Base-by-base conservation (phyloP, 1,139 yeast species). In the Pichia sp. region DNA sequence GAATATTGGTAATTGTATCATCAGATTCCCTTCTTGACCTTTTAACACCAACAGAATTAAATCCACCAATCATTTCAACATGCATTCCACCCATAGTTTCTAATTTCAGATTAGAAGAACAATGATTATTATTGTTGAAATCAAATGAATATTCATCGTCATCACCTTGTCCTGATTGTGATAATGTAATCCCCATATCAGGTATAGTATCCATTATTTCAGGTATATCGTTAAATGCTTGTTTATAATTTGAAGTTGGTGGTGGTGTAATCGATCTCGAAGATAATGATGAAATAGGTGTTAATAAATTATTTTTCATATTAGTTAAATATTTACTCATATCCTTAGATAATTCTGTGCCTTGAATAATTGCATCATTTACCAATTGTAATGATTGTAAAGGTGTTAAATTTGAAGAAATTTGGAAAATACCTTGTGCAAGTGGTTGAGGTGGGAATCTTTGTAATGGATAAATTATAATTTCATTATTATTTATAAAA, bases 101-200 rank as follows among this genome's bases (percentile, higher is more conserved):
- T 10, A 44, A 4, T 37, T 28, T 30, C 18, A 35, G 3, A 7
- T 28, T 27, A 5, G 36, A 34, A 34, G 11, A 29, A 18, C 39
- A n/a, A 27, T 38, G 32, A 3, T 30, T 26, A 30, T 34, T 31
- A 29, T 33, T 33, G n/a, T 43, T 18, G 18, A 18, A 18, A 18
- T 18, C 18, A 18, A 18, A 46, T 18, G 40, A 27, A 31, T 41
- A 44, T 35, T 49, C 49, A 28, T 54, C 60, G 37, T 57, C 60
- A 43, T 57, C 60, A 2, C 52, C 61, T 18, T 57, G 50, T 2
- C 59, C 61, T 10, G 40, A 33, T 33, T 49, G 50, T 10, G 51
- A 47, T 29, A 55, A 39, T 4, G 49, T 29, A 31, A 33, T 30
- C 25, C 25, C 32, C 4, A 26, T 31, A 25, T 35, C 35, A 3